Evolutionary conservation across 371 early-diverging fungal genomes (phyloP).

Genomic region (Entomophthora muscae): DNA sequence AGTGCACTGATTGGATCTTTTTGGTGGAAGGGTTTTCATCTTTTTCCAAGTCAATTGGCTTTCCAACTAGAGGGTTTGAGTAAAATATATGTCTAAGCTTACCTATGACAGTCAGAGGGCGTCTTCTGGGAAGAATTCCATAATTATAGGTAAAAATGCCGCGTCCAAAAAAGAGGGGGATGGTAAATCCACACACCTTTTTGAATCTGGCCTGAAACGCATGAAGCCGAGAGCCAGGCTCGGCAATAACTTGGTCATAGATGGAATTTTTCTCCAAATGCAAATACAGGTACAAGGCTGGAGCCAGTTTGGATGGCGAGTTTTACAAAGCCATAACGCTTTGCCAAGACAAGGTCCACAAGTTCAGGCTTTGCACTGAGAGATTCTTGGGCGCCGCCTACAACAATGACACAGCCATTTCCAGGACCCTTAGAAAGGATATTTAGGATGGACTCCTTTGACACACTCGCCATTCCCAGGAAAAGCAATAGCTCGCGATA

Average conservation of each 20-base stretch:
- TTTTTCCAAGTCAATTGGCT: conserved; percentile 34
- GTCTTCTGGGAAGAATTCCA: conserved; percentile 35
- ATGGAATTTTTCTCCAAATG: conserved; percentile 74
- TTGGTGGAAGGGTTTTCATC: conserved; percentile 35
- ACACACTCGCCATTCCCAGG: conserved; percentile 51
- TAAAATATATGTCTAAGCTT: conserved; percentile 9
- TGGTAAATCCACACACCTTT: conserved; percentile 37
- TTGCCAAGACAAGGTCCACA: conserved; percentile 39
- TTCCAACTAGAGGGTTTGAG: conserved; percentile 24
- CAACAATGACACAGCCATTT: conserved; percentile 46
- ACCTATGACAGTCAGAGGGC: conserved; percentile 30
- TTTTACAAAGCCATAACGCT: conserved; percentile 62
- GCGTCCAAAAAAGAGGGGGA: conserved; percentile 54
- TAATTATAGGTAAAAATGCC: conserved; percentile 46
- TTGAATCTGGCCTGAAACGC: conserved; percentile 39
- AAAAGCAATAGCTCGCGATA: conserved; percentile 50
- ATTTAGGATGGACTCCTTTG: conserved; percentile 41
- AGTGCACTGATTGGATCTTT: conserved; percentile 38
- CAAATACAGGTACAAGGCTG: conserved; percentile 47
- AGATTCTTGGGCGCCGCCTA: conserved; percentile 61
- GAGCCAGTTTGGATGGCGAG: conserved; percentile 44
- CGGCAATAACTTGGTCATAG: conserved; percentile 38
- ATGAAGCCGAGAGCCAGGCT: conserved; percentile 25
- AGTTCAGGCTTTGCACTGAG: conserved; percentile 40
- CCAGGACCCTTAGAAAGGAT: conserved; percentile 55